Percentiles rank a stretch among this genome's conserved stretches.
phyloP scores from a whole-genome alignment of 768 basidiomycete genomes.

The Macrolepiota fuliginosa region DNA sequence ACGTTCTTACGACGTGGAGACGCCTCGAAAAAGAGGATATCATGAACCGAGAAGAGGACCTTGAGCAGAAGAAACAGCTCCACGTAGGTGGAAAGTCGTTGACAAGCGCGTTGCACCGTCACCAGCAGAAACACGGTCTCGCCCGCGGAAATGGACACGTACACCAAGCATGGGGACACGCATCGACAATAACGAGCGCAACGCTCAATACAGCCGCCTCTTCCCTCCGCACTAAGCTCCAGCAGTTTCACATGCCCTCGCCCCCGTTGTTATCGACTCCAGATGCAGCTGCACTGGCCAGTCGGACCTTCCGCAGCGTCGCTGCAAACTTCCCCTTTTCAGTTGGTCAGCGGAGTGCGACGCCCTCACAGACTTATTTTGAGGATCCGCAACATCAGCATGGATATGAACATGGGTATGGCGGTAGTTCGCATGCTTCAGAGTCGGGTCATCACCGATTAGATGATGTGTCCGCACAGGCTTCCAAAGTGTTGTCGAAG shows the following conservation, averaged over 20 bases:
- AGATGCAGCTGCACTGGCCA: constrained; percentile 79
- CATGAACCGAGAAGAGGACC: constrained; percentile 41
- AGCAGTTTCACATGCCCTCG: constrained; percentile 65
- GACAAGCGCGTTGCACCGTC: background rate
- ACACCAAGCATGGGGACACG: constrained; percentile 2
- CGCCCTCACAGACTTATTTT: constrained; percentile 8
- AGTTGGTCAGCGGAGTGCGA: constrained; percentile 32
- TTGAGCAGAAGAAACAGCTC: constrained; percentile 17
- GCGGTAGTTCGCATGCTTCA: constrained; percentile 33
- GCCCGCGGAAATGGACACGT: constrained; percentile 10
- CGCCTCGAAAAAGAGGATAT: constrained; percentile 68
- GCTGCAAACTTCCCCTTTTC: constrained; percentile 75
- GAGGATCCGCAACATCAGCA: background rate
- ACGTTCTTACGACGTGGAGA: constrained; percentile 78
- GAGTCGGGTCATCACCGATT: constrained; percentile 39
- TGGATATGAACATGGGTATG: background rate
- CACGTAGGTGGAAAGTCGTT: constrained; percentile 9
- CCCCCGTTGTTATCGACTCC: constrained; percentile 69
- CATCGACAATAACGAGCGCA: constrained; percentile 11
- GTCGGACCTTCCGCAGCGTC: constrained; percentile 73
- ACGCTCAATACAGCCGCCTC: constrained; percentile 36
- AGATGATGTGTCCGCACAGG: constrained; percentile 71
- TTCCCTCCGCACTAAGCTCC: constrained; percentile 60
- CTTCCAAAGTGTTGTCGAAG: constrained; percentile 75
- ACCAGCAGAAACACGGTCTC: constrained; percentile 13